These are phyloP conservation scores for Blastobotrys persicus DNA, from an alignment of 1,139 yeast genomes.

Conservation along the genomic window DNA sequence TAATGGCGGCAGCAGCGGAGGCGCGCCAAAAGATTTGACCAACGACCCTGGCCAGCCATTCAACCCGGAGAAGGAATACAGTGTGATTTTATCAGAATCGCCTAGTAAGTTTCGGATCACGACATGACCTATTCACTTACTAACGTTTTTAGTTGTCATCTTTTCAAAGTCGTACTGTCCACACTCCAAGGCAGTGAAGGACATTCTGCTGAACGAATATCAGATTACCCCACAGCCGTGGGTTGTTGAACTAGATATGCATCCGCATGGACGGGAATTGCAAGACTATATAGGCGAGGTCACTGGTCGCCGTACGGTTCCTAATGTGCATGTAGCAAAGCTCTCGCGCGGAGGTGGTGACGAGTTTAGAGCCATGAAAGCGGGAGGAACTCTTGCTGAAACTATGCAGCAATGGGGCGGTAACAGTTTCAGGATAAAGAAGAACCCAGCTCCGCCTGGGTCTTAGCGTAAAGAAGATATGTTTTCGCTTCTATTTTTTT, in stretches of 20 bases:
- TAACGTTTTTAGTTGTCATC: slow-evolving; percentile 33
- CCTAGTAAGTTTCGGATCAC: slow-evolving; percentile 46
- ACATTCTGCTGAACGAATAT: slow-evolving; percentile 60
- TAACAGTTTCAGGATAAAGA: slow-evolving; percentile 51
- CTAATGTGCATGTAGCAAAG: slow-evolving; percentile 83
- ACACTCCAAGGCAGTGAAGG: slow-evolving; percentile 67
- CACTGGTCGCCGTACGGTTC: slow-evolving; percentile 91
- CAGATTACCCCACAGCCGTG: slow-evolving; percentile 67
- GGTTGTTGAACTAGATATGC: slow-evolving; percentile 80
- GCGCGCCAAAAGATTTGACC: slow-evolving; percentile 28
- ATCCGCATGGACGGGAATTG: slow-evolving; percentile 64
- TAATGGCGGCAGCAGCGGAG: slow-evolving; percentile 11
- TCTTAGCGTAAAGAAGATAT: neutral
- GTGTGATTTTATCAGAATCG: slow-evolving; percentile 54
- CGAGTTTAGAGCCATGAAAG: slow-evolving; percentile 66
- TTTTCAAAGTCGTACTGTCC: slow-evolving; percentile 57
- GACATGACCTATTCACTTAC: neutral
- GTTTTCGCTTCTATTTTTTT: neutral
- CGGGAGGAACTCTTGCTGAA: slow-evolving; percentile 49
- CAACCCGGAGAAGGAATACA: slow-evolving; percentile 61
- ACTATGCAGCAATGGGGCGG: slow-evolving; percentile 64
- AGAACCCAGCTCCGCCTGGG: slow-evolving; percentile 52
- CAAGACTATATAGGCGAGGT: slow-evolving; percentile 73
- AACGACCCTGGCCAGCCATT: slow-evolving; percentile 41
- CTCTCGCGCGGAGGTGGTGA: slow-evolving; percentile 91